Percentiles rank a stretch among this genome's conserved stretches.
Evolutionary conservation across 2,329 filamentous ascomycete genomes (phyloP).

Genomic region (Ophiocordyceps camponoti-floridani): DNA sequence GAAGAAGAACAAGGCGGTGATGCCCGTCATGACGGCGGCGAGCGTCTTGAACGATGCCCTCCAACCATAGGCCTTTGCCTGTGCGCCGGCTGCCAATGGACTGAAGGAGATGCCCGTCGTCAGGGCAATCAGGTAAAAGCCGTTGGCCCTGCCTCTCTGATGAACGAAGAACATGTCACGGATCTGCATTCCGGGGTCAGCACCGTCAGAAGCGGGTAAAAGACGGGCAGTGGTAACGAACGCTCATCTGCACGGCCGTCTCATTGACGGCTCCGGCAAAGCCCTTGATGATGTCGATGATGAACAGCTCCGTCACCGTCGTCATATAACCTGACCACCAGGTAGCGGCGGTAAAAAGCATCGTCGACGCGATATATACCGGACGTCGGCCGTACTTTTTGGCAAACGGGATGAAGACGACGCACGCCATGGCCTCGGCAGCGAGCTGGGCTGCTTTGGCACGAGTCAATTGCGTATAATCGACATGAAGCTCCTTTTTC

Average conservation of each 20-base stretch:
- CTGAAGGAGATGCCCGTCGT: conserved; percentile 12
- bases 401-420: conserved; percentile 16
- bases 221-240: conserved; percentile 1
- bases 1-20: conserved; percentile 3
- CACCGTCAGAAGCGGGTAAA: not conserved
- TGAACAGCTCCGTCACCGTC: conserved; percentile 7
- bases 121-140: conserved; percentile 12
- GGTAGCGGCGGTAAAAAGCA: conserved; percentile 6
- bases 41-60: conserved; percentile 9
- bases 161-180: conserved; percentile 13
- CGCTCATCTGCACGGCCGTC: conserved; percentile 19
- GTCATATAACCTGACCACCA: conserved; percentile 9
- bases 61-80: conserved; percentile 8
- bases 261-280: conserved; percentile 21
- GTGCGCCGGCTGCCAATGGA: conserved; percentile 12
- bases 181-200: not conserved
- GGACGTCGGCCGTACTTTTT: conserved; percentile 16
- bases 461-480: conserved; percentile 8
- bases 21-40: not conserved
- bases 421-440: conserved; percentile 14
- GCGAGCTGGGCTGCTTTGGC: conserved; percentile 12
- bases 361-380: conserved; percentile 10
- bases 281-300: conserved; percentile 11
- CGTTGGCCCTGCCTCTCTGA: conserved; percentile 12
- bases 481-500: conserved; percentile 9